Conservation (phyloP, 208 protist genomes). For the Wallacemonas rigidus region DNA sequence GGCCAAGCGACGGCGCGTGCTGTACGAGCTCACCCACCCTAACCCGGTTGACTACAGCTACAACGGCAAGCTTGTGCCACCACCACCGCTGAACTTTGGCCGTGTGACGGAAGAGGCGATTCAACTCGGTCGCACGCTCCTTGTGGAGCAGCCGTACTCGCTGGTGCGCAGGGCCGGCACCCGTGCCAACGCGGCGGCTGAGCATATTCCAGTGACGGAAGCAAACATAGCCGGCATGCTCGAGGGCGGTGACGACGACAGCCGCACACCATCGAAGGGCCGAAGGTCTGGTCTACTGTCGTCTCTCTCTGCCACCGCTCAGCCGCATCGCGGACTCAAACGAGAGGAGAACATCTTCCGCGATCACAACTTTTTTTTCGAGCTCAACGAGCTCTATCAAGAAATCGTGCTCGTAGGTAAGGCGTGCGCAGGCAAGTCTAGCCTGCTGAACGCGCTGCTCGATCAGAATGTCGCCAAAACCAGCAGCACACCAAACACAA, state of each 20-base stretch:
- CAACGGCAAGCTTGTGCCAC: conserved; percentile 81
- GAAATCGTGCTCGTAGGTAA: conserved; percentile 87
- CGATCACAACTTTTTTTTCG: conserved; percentile 91
- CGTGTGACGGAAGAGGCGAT: conserved; percentile 71
- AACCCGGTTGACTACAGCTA: conserved; percentile 86
- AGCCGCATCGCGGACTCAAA: conserved; percentile 37
- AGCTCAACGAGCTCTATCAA: conserved; percentile 91
- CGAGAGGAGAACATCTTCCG: conserved; percentile 69
- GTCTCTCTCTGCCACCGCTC: not conserved
- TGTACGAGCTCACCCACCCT: conserved; percentile 87
- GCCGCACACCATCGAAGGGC: not conserved
- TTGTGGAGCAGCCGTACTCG: conserved; percentile 76
- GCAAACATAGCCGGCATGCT: conserved; percentile 15
- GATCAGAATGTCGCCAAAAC: conserved; percentile 79
- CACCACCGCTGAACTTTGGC: conserved; percentile 87
- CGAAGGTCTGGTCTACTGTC: too few relatives aligned
- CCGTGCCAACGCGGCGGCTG: conserved; percentile 37
- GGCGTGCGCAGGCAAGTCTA: conserved; percentile 89
- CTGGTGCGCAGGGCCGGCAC: conserved; percentile 71
- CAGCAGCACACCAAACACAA: conserved; percentile 89
- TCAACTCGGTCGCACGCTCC: conserved; percentile 63
- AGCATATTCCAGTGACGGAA: conserved; percentile 23
- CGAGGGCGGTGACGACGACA: conserved; percentile 8
- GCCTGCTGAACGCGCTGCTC: conserved; percentile 83
- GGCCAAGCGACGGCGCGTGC: conserved; percentile 55